These are phyloP conservation scores for Candida piceae DNA, from an alignment of 805 yeast species.

Conservation along the genomic window DNA sequence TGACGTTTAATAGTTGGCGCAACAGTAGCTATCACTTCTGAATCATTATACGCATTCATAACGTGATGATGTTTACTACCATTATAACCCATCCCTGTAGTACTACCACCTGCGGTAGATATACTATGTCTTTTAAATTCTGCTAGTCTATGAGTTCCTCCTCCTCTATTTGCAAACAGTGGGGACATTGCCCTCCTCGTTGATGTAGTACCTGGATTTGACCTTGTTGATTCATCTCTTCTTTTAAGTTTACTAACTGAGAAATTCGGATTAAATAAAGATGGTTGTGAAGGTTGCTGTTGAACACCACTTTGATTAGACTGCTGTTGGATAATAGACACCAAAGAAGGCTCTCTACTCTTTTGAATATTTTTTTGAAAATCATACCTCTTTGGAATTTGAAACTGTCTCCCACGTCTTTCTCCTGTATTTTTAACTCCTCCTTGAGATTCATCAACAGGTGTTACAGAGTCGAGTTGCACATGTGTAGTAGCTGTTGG, in stretches of 20 bases:
- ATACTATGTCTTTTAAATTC: conserved; percentile 21
- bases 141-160: conserved; percentile 1
- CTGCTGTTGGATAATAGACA: background rate
- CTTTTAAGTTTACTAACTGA: conserved; percentile 11
- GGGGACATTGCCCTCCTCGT: conserved; percentile 14
- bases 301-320: conserved; percentile 4
- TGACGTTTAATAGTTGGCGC: conserved; percentile 15
- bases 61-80: conserved; percentile 12
- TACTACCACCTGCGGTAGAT: conserved; percentile 11
- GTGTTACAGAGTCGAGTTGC: no score
- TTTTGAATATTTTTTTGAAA: conserved; percentile 20
- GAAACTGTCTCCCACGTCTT: conserved; percentile 26
- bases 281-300: conserved; percentile 2
- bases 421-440: conserved; percentile 11
- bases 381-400: conserved; percentile 26
- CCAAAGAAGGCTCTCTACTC: conserved; percentile 14
- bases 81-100: conserved; percentile 1
- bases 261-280: conserved; percentile 13
- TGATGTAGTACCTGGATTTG: conserved; percentile 3
- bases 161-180: conserved; percentile 1
- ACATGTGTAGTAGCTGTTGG: no score
- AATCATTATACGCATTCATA: conserved; percentile 25
- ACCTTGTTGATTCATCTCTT: conserved; percentile 11
- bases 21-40: conserved; percentile 25
- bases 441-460: no score